phyloP scores from a whole-genome alignment of 192 early-diverging fungal genomes.

The Phycomyces nitens region DNA sequence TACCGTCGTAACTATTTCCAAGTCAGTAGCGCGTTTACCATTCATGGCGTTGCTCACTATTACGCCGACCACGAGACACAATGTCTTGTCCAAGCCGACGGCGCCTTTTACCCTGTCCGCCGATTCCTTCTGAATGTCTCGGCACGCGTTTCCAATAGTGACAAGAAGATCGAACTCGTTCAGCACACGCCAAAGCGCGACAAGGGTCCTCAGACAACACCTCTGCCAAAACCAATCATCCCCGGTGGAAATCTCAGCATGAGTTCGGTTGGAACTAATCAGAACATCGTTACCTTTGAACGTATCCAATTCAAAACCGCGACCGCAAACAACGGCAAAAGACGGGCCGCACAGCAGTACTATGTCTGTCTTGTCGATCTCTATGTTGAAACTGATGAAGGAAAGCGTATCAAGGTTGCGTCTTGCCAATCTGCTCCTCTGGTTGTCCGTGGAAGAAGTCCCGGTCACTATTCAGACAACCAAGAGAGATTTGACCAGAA shows the following conservation, averaged over 20 bases:
- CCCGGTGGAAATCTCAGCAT: conserved; percentile 58
- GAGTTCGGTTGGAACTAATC: conserved; percentile 36
- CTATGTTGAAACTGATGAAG: conserved; percentile 65
- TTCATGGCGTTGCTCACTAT: conserved; percentile 30
- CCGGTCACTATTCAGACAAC: conserved; percentile 85
- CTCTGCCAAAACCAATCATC: conserved; percentile 52
- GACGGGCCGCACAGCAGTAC: conserved; percentile 92
- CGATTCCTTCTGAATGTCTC: conserved; percentile 76
- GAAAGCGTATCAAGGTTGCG: conserved; percentile 59
- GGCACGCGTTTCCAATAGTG: conserved; percentile 68
- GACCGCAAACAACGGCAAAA: conserved; percentile 93
- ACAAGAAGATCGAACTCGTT: conserved; percentile 76
- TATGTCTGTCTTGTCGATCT: conserved; percentile 82
- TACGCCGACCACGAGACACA: conserved; percentile 47
- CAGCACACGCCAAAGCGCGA: conserved; percentile 94
- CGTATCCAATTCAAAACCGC: conserved; percentile 96
- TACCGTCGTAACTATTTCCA: conserved; percentile 95
- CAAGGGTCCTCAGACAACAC: conserved; percentile 86
- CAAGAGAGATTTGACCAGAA: conserved; percentile 17
- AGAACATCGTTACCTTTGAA: conserved; percentile 72
- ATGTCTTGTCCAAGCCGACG: conserved; percentile 67
- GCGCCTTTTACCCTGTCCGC: conserved; percentile 49
- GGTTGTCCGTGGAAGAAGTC: conserved; percentile 90
- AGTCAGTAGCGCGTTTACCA: conserved; percentile 60
- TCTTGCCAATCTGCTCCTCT: conserved; percentile 71